Evolutionary conservation across 2,329 filamentous ascomycete genomes (phyloP), one percentile per base, ranked within the genome.

Genomic region (Penicillium sp.): DNA sequence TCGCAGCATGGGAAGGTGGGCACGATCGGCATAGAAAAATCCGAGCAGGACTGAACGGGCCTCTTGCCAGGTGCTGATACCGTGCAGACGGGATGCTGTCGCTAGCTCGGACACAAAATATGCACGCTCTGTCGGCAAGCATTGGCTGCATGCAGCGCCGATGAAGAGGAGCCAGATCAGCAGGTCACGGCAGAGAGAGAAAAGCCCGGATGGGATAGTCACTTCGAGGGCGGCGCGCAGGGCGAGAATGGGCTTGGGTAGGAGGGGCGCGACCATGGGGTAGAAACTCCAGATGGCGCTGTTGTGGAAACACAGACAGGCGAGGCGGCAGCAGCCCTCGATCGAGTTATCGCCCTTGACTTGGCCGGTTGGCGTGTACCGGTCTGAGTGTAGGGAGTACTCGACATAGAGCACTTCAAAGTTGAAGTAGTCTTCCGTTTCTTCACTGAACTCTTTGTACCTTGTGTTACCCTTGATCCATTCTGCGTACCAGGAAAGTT

Each of bases 351-450:
- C 70, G 28, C 65, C 63, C 52, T 71, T 71, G 25, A 57, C 54
- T 40, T 67, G 61, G 24, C 65, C 68, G n/a, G 59, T 60, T n/a
- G 55, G 43, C 5, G 66, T 69, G 48, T 67, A 73, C n/a, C 70
- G 69, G 53, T 72, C 70, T 31, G 51, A 57, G 46, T 71, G 65
- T 8, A 73, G 68, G 8, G 63, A 58, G 49, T 73, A 71, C 55
- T 73, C 70, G 28, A 70, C 64, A 50, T 67, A 69, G 6, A 72
- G 60, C 3, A 72, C 70, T 54, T 73, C 70, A 10, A 66, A 70
- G 49, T 73, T 73, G 55, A 70, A 73, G 58, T 73, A 73, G 46
- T 67, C 63, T 54, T 73, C 70, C 2, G 63, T 66, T 42, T 72
- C 65, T 2, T 70, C 69, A 44, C 63, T 61, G 50, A 72, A 69